Base-by-base conservation (phyloP, 1,139 yeast genomes). In the Torulaspora pretoriensis region DNA sequence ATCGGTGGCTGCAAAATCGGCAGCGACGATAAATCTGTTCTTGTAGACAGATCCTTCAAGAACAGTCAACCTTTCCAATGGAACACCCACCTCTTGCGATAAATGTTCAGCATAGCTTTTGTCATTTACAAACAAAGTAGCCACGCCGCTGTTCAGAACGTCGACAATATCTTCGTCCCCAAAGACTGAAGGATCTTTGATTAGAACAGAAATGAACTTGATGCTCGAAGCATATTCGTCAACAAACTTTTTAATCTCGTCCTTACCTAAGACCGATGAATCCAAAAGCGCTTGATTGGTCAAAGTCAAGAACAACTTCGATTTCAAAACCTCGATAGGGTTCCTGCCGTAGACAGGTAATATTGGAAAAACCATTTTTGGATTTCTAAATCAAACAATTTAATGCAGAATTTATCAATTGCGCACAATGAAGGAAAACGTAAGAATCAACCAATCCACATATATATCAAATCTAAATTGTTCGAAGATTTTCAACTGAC, bases 141-240 rank as follows among this genome's bases (percentile, higher is more conserved):
- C 61, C 14, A 83, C 78, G 25, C 96, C 96, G 43, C 74, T 73
- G 59, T 89, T 88, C 52, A 86, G 73, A 29, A 86, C 60, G 9
- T 70, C 72, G 31, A 85, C 70, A 22, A 77, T 67, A 46, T 81
- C 83, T 27, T 77, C 72, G 32, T 61, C 66, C 32, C 53, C 47
- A 23, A 55, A 56, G 13, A 36, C 34, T 4, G 33, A 32, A 3
- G 45, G 26, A 14, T 32, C 42, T 6, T 39, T 36, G 13, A 58
- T 14, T 8, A 51, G 35, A 28, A 59, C 53, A 3, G 60, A 52
- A 14, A 57, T 47, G 13, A 47, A 40, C 16, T 42, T 45, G 38
- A 52, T 47, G 5, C 32, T 27, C 5, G 37, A 30, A 25, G 35
- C 44, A 31, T 42, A 38, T 17, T 47, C 38, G 16, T 55, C 40